Base-by-base conservation (phyloP, 768 basidiomycete genomes). In the Butyriboletus loyo region DNA sequence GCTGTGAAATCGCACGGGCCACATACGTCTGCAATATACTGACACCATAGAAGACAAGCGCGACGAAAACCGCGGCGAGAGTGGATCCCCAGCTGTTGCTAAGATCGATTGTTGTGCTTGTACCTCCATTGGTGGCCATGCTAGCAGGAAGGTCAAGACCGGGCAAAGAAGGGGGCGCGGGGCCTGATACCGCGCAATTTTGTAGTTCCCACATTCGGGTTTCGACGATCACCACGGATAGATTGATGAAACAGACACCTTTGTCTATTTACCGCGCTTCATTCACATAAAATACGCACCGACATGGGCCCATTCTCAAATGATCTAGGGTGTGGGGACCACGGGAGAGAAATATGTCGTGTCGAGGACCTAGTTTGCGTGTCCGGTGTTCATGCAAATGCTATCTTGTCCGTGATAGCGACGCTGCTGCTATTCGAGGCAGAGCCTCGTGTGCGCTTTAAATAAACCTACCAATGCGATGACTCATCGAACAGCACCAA, bases 11-110 rank as follows among this genome's bases (percentile, higher is more conserved):
- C 11, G 31, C 25, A 32, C 11, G 9, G 11, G n/a, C n/a, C 19
- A 50, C 63, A 25, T 40, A 65, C 62, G 59, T 63, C 50, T 65
- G 62, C 19, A 62, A 40, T 59, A 64, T 56, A 43, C 63, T 64
- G 50, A 64, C 21, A 11, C 63, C 57, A 51, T 65, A 65, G n/a
- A 66, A 43, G 34, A 60, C 37, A 4, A 65, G 46, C 28, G 66
- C 62, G 27, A 54, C 51, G 14, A 57, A 65, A 27, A 57, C 49
- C 5, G 43, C 50, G 1, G 58, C 60, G 27, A 67, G 63, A 7
- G 55, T 63, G 25, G 60, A 57, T n/a, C 66, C 64, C 64, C 60
- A 66, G 24, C 54, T 56, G 15, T 47, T 1, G 30, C 55, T 50
- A n/a, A 56, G 52, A 46, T 58, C 10, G 34, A 52, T 24, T 35